Conservation (phyloP, 371 early-diverging fungal genomes). For the Basidiobolus meristosporus region DNA sequence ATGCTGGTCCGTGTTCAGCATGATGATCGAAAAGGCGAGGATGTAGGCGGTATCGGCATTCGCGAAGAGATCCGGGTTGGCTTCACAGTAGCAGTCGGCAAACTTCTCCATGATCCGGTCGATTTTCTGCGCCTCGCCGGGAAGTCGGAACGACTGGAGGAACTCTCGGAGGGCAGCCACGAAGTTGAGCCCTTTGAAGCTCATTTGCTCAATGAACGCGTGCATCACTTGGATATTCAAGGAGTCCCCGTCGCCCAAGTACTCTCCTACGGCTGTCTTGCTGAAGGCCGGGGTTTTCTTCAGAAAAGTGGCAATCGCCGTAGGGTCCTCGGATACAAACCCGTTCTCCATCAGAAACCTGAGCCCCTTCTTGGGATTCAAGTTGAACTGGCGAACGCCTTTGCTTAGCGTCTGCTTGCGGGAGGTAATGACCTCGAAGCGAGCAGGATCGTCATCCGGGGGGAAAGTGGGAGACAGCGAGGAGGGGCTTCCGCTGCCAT, state of each 20-base stretch:
- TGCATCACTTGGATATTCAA: conserved; percentile 86
- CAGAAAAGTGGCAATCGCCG: conserved; percentile 54
- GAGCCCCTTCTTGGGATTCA: conserved; percentile 56
- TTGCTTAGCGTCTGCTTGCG: conserved; percentile 66
- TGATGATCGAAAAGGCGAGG: conserved; percentile 82
- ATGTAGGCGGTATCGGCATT: conserved; percentile 82
- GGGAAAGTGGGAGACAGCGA: neutral
- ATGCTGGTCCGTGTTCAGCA: conserved; percentile 93
- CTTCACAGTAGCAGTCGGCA: conserved; percentile 75
- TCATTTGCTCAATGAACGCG: conserved; percentile 79
- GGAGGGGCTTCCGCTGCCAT: no score
- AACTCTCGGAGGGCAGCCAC: conserved; percentile 75
- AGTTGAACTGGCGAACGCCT: conserved; percentile 68
- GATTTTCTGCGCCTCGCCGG: conserved; percentile 96
- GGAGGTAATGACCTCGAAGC: conserved; percentile 58
- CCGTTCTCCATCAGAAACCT: conserved; percentile 30
- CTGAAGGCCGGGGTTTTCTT: conserved; percentile 52
- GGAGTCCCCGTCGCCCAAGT: conserved; percentile 76
- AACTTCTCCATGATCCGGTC: conserved; percentile 96
- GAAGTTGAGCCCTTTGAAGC: conserved; percentile 57
- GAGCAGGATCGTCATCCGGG: conserved; percentile 28
- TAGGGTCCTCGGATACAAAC: conserved; percentile 26
- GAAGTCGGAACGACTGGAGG: conserved; percentile 84
- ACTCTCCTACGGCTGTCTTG: conserved; percentile 84
- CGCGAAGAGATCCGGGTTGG: conserved; percentile 50